Base-by-base conservation (phyloP, 257 asterid species). In the Nemophila menziesii region DNA sequence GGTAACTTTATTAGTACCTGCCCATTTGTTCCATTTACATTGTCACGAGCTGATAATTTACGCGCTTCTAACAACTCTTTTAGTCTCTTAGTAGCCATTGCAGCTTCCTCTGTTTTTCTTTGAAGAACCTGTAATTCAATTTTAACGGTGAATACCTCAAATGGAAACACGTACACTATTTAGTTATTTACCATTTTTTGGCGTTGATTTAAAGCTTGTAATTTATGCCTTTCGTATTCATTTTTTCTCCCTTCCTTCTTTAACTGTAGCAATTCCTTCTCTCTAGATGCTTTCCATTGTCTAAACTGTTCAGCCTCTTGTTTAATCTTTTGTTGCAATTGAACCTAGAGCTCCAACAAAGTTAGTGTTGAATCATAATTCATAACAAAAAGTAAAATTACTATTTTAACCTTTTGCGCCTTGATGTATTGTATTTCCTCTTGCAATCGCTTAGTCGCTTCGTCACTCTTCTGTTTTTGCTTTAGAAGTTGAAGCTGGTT, bases 81-180 rank as follows among this genome's bases (percentile, higher is more conserved):
- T 52, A 90, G 76, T 70, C 96, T 77, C 72, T 79, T 82, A 58
- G 99, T 90, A 61, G 99, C 99, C 79, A 90, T 62, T 63, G 99
- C 99, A 61, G 99, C 99, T 74, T 90, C 96, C 65, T 82, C 99
- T 23, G 93, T 90, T 72, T 90, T 90, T 63, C 99, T 77, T 68
- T 90, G 99, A 49, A 90, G 99, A 74, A 90, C 99, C 99, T 90
- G 81, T 57, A 66, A 49, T 17, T 44, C 48, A 45, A 53, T 50
- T 27, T 51, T 39, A 29, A 34, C 8, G 16, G 22, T 43, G 18
- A 46, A 33, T 20, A 29, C n/a, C n/a, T n/a, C n/a, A 29, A 29
- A 10, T 29, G 36, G 36, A 24, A 24, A 24, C 33, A 24, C 6
- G 33, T 4, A 4, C 4, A 24, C 33, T 24, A 24, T 24, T 24